Evolutionary conservation across 2,329 filamentous ascomycete genomes (phyloP).

Genomic region (Penicillium nordicum): DNA sequence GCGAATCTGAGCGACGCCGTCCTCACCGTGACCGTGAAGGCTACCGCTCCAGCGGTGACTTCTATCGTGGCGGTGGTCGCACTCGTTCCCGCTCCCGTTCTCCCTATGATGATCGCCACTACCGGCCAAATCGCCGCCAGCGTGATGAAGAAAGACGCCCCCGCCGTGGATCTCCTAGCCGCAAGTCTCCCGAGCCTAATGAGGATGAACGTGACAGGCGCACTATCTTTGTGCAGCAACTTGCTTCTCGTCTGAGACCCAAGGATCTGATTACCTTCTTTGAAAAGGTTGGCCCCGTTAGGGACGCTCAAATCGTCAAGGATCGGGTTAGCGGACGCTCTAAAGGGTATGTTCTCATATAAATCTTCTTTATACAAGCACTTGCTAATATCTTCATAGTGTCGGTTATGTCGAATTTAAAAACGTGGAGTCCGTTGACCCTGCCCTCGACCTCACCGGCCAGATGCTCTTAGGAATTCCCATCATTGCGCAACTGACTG

Average conservation of each 20-base stretch:
- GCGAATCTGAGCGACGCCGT: conserved; percentile 70
- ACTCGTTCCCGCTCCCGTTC: conserved; percentile 70
- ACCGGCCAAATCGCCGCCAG: conserved; percentile 51
- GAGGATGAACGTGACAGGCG: conserved; percentile 96
- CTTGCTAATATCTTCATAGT: conserved; percentile 48
- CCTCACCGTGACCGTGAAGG: conserved; percentile 64
- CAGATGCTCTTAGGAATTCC: conserved; percentile 98
- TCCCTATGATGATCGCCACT: conserved; percentile 59
- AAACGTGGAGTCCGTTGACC: conserved; percentile 85
- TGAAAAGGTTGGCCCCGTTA: conserved; percentile 88
- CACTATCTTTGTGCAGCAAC: conserved; percentile 97
- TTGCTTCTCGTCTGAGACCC: conserved; percentile 87
- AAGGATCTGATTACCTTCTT: conserved; percentile 94
- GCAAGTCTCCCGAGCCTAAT: conserved; percentile 65
- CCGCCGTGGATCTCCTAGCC: conserved; percentile 48
- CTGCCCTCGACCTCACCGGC: conserved; percentile 95
- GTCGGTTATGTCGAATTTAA: conserved; percentile 99
- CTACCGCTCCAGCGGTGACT: conserved; percentile 61
- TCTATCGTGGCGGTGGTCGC: conserved; percentile 63
- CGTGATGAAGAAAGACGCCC: conserved; percentile 46
- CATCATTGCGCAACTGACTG: conserved; percentile 95
- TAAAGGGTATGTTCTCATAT: conserved; percentile 70
- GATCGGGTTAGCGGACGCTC: conserved; percentile 94
- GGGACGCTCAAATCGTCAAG: conserved; percentile 97
- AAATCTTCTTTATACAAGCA: conserved; percentile 8